Base-by-base conservation (phyloP, 2,329 filamentous ascomycete species). In the Ilyonectria sp. region DNA sequence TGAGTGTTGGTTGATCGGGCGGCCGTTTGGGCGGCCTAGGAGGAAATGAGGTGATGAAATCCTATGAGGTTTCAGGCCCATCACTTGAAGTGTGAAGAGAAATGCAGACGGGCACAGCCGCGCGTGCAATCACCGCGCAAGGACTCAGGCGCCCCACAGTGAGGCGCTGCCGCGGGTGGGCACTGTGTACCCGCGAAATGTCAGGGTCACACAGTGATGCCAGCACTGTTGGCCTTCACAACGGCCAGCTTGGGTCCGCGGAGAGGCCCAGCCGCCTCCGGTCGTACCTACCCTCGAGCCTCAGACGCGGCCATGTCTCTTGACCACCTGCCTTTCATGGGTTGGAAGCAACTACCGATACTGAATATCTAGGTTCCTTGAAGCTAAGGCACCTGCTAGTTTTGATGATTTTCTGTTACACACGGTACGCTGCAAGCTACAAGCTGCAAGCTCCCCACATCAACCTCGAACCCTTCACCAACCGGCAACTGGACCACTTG, bases 61-160 rank as follows among this genome's bases (percentile, higher is more conserved):
- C 52, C 43, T 60, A 63, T 47, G 63, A 66, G 53, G 55, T 66
- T 66, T 62, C 61, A 65, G 67, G 69, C 71, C 69, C 71, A 67
- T 70, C 71, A 44, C 61, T 62, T 67, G 49, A 58, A 50, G 55
- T 63, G 64, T 68, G 68, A 71, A 74, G 53, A 65, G 63, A 68
- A 63, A 63, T 67, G 62, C 62, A 71, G 66, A 61, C 54, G 50
- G 58, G 73, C 68, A 75, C 73, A 75, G 72, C 72, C 74, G 74
- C 74, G 67, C 66, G 70, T 71, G 68, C 73, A 68, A 67, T 63
- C 64, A 72, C 62, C 60, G 63, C 57, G 55, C 65, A 71, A 58
- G 73, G 73, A 31, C 43, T n/a, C 40, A 54, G 63, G 53, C 58
- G 68, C 60, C 68, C 72, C 74, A 74, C 69, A 57, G 63, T 66